Percentiles rank a stretch among this genome's conserved stretches.
These are phyloP conservation scores for Vanilla planifolia DNA, from an alignment of 106 monocot species.

Conservation along the genomic window DNA sequence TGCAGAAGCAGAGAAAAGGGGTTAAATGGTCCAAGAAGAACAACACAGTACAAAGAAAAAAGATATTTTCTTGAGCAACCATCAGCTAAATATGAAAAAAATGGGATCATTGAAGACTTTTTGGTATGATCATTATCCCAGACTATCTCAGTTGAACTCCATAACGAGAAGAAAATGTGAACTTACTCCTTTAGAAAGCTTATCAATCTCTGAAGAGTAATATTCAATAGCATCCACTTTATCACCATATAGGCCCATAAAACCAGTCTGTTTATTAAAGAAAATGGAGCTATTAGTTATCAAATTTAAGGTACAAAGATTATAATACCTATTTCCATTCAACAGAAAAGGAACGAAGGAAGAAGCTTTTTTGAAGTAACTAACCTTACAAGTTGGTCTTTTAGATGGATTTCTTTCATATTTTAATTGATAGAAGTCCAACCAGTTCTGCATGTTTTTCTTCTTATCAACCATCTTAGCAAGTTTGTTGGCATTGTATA, in stretches of 20 bases:
- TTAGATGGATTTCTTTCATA: slow-evolving; percentile 38
- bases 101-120: neutral
- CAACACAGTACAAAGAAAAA: no score
- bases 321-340: neutral
- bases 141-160: no score
- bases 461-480: slow-evolving; percentile 40
- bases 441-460: slow-evolving; percentile 44
- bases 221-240: slow-evolving; percentile 51
- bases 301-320: neutral
- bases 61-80: no score
- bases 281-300: neutral
- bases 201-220: slow-evolving; percentile 39
- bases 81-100: neutral
- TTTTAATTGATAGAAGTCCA: slow-evolving; percentile 44
- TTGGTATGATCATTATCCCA: no score
- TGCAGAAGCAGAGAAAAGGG: no score
- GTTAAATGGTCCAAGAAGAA: no score
- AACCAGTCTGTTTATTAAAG: slow-evolving; percentile 40
- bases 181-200: slow-evolving; percentile 44
- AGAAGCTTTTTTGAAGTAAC: neutral
- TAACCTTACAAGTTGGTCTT: slow-evolving; percentile 47
- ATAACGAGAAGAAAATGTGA: no score
- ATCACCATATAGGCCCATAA: slow-evolving; percentile 46
- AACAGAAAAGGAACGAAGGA: slow-evolving; percentile 1
- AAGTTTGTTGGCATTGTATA: slow-evolving; percentile 51